Percentiles rank a stretch among this genome's conserved stretches.
Evolutionary conservation across 768 basidiomycete species (phyloP).

Genomic region (Mycena metata): DNA sequence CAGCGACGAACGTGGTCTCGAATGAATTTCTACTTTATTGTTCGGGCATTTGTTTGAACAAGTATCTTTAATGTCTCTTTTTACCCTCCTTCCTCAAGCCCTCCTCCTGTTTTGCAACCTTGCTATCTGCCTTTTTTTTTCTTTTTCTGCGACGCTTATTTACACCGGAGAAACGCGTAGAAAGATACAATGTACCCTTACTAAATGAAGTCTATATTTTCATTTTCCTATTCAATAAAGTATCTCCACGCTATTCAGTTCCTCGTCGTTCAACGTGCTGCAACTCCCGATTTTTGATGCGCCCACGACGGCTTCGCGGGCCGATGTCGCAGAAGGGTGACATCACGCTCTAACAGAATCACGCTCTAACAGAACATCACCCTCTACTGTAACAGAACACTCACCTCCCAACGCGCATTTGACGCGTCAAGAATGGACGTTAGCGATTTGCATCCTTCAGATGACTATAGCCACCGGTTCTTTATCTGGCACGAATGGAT

Average conservation of each 20-base stretch:
- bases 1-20: slow-evolving; percentile 78
- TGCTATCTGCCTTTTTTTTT: slow-evolving; percentile 10
- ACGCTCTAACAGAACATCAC: too few relatives aligned
- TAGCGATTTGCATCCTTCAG: slow-evolving; percentile 80
- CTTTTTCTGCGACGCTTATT: background rate
- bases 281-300: too few relatives aligned
- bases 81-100: background rate
- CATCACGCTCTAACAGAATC: too few relatives aligned
- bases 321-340: too few relatives aligned
- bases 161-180: background rate
- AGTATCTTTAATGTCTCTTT: slow-evolving; percentile 25
- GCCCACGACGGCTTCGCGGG: too few relatives aligned
- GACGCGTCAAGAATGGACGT: slow-evolving; percentile 55
- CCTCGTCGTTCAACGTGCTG: too few relatives aligned
- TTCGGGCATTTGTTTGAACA: slow-evolving; percentile 35
- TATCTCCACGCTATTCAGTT: background rate
- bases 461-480: slow-evolving; percentile 86
- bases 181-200: slow-evolving; percentile 9
- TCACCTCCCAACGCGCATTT: too few relatives aligned
- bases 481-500: slow-evolving; percentile 96
- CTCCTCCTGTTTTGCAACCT: slow-evolving; percentile 16
- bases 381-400: too few relatives aligned
- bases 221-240: slow-evolving; percentile 24
- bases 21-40: slow-evolving; percentile 53
- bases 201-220: slow-evolving; percentile 11